Evolutionary conservation across 129 eudicot species (phyloP).

Genomic region (Scalesia atractyloides): DNA sequence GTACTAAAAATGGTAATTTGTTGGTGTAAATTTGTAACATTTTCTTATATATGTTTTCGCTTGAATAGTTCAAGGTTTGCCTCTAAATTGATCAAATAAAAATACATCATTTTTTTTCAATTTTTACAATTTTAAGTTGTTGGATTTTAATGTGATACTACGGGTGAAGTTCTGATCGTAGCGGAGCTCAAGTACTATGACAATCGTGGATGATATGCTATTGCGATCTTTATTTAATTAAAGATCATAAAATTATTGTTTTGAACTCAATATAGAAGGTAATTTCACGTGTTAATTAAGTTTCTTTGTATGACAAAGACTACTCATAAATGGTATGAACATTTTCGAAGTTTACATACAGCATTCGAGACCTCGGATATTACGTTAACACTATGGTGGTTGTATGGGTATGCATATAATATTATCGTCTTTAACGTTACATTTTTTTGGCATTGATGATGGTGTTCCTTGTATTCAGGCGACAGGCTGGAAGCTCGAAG

Average conservation of each 20-base stretch:
- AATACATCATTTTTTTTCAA: too few relatives aligned
- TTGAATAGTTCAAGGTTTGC: too few relatives aligned
- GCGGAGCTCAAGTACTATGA: too few relatives aligned
- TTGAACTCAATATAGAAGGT: slow-evolving; percentile 4
- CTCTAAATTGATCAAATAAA: too few relatives aligned
- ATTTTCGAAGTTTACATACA: background rate
- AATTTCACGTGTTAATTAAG: background rate
- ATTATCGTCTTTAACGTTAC: background rate
- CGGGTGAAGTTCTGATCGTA: too few relatives aligned
- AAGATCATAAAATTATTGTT: background rate
- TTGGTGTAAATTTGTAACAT: slow-evolving; percentile 1
- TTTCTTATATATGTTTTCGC: too few relatives aligned
- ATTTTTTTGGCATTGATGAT: background rate
- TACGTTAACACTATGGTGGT: background rate
- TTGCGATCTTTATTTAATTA: background rate
- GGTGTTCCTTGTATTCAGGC: slow-evolving; percentile 48
- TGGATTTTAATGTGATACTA: too few relatives aligned
- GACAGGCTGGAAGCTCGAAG: slow-evolving; percentile 92
- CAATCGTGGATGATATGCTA: too few relatives aligned
- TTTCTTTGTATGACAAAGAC: background rate
- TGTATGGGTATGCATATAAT: background rate
- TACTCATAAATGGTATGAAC: background rate
- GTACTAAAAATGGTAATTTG: background rate
- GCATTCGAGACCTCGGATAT: background rate
- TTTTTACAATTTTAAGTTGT: too few relatives aligned